Base-by-base conservation (phyloP, 352 stramenopile species). In the Phytophthora pseudosyringae region DNA sequence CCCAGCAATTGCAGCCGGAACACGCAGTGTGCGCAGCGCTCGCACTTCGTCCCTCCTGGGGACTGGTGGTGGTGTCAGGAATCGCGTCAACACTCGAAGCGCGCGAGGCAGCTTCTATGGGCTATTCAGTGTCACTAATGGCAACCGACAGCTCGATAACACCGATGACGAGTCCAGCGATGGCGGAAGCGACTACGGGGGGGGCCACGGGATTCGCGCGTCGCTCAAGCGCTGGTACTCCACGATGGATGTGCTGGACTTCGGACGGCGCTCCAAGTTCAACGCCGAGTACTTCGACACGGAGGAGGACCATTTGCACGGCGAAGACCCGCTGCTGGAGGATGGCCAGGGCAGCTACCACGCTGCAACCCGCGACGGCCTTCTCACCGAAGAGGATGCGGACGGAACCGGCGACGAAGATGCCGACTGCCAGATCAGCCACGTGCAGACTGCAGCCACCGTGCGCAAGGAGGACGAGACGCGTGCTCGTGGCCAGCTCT, bases 401-500 rank as follows among this genome's bases (percentile, higher is more conserved):
- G 57, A 67, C 21, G 56, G 36, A 41, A 47, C 57, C 3, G 67
- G 39, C 13, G 53, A 63, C 35, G 83, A 91, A 63, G 61, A 84
- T 21, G 83, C 73, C 26, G 85, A 94, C 38, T 90, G 83, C 58
- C 87, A 95, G 67, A 92, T 95, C 47, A 80, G 84, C 21, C 87
- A 94, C 61, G 74, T 95, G 18, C 80, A 95, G 63, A 95, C 88
- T 3, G 87, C 87, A 1, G 88, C 88, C 13, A 91, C 82, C 1
- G 80, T 95, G n/a, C 83, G 79, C 28, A 93, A 92, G 41, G 81
- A 91, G 61, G 76, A 89, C 55, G 85, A 94, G 65, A 84, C 81
- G 16, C 71, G 74, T 33, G 88, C 86, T 39, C 81, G 86, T 44
- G 77, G 77, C 3, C 79, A 93, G 67, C 66, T 96, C 7, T 92